phyloP scores from a whole-genome alignment of 2,329 filamentous ascomycete species.

The Botrytis elliptica region DNA sequence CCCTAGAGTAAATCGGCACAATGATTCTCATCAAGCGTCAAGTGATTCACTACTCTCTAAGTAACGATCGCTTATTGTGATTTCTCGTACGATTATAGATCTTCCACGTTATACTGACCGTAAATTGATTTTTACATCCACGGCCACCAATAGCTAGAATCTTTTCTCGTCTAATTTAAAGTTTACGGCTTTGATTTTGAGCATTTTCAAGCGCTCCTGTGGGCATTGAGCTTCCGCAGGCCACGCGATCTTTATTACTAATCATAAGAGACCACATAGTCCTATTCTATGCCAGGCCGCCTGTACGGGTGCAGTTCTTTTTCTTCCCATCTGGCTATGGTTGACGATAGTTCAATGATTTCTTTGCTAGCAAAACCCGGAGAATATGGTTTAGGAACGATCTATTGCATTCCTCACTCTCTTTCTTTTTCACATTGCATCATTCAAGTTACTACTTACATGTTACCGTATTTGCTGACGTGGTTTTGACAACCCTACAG shows the following conservation, averaged over 20 bases:
- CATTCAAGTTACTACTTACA: no score
- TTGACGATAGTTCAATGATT: background rate
- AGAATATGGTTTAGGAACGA: background rate
- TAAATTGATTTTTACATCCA: background rate
- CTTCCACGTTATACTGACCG: background rate
- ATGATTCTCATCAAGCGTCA: background rate
- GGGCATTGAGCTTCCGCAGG: no score
- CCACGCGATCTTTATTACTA: no score
- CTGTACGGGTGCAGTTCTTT: background rate
- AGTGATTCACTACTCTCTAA: background rate
- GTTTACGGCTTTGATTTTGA: no score
- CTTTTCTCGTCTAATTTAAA: background rate
- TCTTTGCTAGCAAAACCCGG: fast-evolving
- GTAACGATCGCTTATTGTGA: background rate
- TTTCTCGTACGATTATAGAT: background rate
- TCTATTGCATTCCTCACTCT: background rate
- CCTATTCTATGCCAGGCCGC: fast-evolving
- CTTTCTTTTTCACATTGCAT: background rate
- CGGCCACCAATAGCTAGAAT: background rate
- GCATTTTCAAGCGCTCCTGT: no score
- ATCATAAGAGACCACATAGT: background rate
- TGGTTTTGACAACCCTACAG: background rate
- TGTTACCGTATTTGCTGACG: no score
- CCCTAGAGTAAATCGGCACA: background rate
- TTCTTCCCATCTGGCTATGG: background rate